These are phyloP conservation scores for Diaporthe ampelina DNA, from an alignment of 2,329 filamentous ascomycete species.

Conservation along the genomic window DNA sequence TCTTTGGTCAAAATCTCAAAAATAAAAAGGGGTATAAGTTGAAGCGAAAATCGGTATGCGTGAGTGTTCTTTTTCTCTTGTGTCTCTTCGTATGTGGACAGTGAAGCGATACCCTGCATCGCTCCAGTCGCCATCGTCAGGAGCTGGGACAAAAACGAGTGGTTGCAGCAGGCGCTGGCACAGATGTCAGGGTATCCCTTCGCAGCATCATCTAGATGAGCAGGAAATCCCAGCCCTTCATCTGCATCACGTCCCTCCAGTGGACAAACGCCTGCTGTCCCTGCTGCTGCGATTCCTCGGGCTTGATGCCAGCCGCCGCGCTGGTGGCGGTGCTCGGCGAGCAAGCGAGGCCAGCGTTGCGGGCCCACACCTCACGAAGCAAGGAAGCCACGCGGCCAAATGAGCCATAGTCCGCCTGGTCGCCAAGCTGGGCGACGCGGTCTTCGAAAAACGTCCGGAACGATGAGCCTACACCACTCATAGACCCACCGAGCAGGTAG, in stretches of 20 bases:
- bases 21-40: conserved; percentile 40
- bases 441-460: conserved; percentile 86
- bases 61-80: conserved; percentile 33
- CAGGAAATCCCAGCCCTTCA: conserved; percentile 92
- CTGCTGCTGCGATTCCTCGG: conserved; percentile 50
- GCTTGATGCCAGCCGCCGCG: conserved; percentile 50
- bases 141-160: conserved; percentile 40
- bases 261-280: conserved; percentile 72
- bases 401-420: conserved; percentile 83
- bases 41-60: conserved; percentile 48
- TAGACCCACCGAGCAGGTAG: conserved; percentile 86
- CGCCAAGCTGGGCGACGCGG: conserved; percentile 80
- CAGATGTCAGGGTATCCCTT: conserved; percentile 40
- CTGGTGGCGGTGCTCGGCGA: conserved; percentile 53
- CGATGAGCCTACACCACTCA: conserved; percentile 77
- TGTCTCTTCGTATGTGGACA: conserved; percentile 33
- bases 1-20: conserved; percentile 40
- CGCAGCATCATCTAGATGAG: conserved; percentile 73
- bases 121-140: conserved; percentile 39
- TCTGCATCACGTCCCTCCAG: conserved; percentile 95
- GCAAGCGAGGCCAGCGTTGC: conserved; percentile 69
- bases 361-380: conserved; percentile 86
- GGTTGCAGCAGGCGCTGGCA: conserved; percentile 25
- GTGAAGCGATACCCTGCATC: conserved; percentile 37
- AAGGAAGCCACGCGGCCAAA: conserved; percentile 87